phyloP scores from a whole-genome alignment of 1,284 basidiomycete species.

The Sanguinoderma infundibulare region DNA sequence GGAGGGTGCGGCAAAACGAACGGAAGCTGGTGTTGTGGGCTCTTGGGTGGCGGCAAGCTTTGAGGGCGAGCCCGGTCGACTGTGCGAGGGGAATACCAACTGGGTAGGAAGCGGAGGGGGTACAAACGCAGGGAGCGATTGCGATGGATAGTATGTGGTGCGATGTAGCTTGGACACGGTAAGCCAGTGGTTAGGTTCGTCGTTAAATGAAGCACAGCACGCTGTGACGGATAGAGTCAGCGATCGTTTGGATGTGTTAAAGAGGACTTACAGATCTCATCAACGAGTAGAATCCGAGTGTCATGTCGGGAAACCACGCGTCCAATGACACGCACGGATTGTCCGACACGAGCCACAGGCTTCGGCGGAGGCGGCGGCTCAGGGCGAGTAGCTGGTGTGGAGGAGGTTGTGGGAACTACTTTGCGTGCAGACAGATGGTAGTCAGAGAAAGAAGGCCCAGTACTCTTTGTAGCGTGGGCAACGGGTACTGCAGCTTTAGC shows the following conservation, averaged over 20 bases:
- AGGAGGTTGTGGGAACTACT: background rate
- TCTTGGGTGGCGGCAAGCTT: conserved; percentile 3
- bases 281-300: conserved; percentile 50
- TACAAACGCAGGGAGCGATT: conserved; percentile 52
- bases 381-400: background rate
- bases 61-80: conserved; percentile 6
- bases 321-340: conserved; percentile 53
- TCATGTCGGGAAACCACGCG: conserved; percentile 47
- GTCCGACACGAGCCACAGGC: conserved; percentile 52
- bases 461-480: background rate
- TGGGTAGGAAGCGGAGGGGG: conserved; percentile 19
- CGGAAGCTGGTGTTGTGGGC: conserved; percentile 17
- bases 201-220: conserved; percentile 52
- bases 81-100: background rate
- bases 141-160: conserved; percentile 48
- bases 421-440: conserved; percentile 13
- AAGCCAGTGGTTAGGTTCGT: conserved; percentile 64
- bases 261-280: conserved; percentile 36
- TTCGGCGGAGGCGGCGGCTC: conserved; percentile 32
- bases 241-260: background rate
- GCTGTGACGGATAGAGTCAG: conserved; percentile 12
- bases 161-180: conserved; percentile 57
- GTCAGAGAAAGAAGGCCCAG: conserved; percentile 14
- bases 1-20: conserved; percentile 8
- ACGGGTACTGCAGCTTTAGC: background rate